Base-by-base conservation (phyloP, 371 early-diverging fungal genomes). In the Fennellomyces sp. region DNA sequence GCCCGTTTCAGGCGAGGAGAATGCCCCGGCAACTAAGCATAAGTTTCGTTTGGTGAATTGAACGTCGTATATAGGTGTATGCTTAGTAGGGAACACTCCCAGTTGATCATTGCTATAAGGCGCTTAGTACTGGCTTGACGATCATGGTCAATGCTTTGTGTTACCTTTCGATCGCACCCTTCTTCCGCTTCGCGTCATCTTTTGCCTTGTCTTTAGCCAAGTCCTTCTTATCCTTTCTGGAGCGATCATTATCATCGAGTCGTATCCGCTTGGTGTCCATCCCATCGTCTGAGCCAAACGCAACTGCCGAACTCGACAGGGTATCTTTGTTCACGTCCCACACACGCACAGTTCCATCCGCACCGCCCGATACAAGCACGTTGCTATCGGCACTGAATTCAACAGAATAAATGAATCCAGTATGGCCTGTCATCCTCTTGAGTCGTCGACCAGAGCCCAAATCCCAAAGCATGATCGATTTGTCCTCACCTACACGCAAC, bases 401-500 rank as follows among this genome's bases (percentile, higher is more conserved):
- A 13, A 98, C 87, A 25, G 97, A 91, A 63, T 95, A 90, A 3
- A 99, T 85, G n/a, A 87, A 79, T 6, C 86, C 89, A 19, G 88
- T 87, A 68, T 99, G 99, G 2, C 97, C 99, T 5, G 76, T 72
- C 87, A 94, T 84, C 29, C 72, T 75, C 56, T 94, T 92, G 66
- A 97, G 74, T 50, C 84, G 77, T 58, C 86, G 87, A 7, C 97
- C 97, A 2, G 90, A 89, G 7, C 90, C 93, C n/a, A 99, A 81
- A 71, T 99, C 99, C 99, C 99, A 99, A n/a, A 99, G 74, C 51
- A 84, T 85, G 58, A 99, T 88, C 0, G 80, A 79, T 52, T 88
- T 88, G 68, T 99, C 99, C 12, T 90, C 94, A 54, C 92, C 91
- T 86, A 60, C 11, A 36, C n/a, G n/a, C n/a, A n/a, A n/a, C n/a